phyloP scores from a whole-genome alignment of 176 grass and related monocot species.

The Oryza australiensis region DNA sequence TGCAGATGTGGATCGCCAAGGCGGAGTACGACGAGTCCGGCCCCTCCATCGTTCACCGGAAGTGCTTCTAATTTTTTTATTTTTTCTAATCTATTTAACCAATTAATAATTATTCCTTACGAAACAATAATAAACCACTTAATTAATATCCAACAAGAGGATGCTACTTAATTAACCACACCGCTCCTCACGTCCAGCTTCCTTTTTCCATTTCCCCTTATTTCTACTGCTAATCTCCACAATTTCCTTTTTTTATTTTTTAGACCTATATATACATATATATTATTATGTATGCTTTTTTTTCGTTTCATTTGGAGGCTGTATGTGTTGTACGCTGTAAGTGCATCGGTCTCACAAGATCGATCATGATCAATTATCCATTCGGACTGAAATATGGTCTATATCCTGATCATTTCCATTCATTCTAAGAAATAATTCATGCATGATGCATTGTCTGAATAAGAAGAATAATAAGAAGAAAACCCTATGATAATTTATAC shows the following conservation, averaged over 20 bases:
- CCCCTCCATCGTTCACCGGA: constrained; percentile 61
- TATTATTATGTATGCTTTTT: background rate
- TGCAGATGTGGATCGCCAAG: constrained; percentile 72
- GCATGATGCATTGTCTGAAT: background rate
- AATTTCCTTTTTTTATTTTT: background rate
- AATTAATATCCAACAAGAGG: background rate
- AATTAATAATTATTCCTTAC: too few relatives aligned
- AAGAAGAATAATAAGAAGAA: too few relatives aligned
- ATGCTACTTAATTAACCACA: background rate
- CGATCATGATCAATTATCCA: background rate
- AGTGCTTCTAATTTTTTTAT: constrained; percentile 49
- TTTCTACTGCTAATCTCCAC: background rate
- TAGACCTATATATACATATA: background rate
- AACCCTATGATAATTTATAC: too few relatives aligned
- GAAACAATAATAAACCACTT: too few relatives aligned
- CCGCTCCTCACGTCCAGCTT: background rate
- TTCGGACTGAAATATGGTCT: background rate
- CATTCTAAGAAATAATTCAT: background rate
- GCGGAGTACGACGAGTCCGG: constrained; percentile 65
- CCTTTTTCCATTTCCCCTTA: background rate
- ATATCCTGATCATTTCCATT: background rate
- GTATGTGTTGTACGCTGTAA: background rate
- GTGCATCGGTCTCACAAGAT: background rate
- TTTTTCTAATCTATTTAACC: background rate
- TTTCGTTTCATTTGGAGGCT: background rate